Base-by-base conservation (phyloP, 306 rosid genomes). In the Benincasa hispida region DNA sequence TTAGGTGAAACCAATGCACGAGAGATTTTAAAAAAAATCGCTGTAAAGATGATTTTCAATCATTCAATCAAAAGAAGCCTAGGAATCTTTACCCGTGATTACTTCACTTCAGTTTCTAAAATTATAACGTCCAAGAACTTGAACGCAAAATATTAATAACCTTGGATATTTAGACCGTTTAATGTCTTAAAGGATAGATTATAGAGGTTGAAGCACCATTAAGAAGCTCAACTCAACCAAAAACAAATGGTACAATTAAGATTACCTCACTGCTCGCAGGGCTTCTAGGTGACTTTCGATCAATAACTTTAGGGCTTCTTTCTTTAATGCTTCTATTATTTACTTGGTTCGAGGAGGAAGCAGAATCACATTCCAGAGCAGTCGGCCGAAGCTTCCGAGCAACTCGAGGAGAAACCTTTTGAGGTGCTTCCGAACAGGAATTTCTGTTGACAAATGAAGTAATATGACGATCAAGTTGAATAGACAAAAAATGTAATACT, bases 201-300 rank as follows among this genome's bases (percentile, higher is more conserved):
- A 32, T 15, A 17, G 13, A 17, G 69, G 24, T 32, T 62, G 48
- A 74, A 83, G 53, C 25, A 61, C 68, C 34, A 59, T 75, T 58
- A 77, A n/a, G 37, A 75, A 83, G 50, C 39, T 32, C 78, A 74
- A 76, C 60, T 18, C 22, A 27, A 18, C 82, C 18, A 79, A 66
- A 61, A 61, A 28, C 57, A 25, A 27, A 80, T 5, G 69, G 34
- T 24, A 60, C 37, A 48, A 58, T 67, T 13, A 37, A 50, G 66
- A 69, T 54, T 88, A 92, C 99, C 99, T 95, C 98, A 8, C 87
- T 79, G n/a, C 88, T 81, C 74, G 85, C 81, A 0, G 97, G 92
- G 83, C 97, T 92, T 83, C 93, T 82, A 3, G 99, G 97, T 22
- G 99, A 95, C 82, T 74, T 85, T 21, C 97, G 92, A 72, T 92